Evolutionary conservation across 306 rosid species (phyloP), one percentile per base, ranked within the genome.

Genomic region (Nissolia schottii): DNA sequence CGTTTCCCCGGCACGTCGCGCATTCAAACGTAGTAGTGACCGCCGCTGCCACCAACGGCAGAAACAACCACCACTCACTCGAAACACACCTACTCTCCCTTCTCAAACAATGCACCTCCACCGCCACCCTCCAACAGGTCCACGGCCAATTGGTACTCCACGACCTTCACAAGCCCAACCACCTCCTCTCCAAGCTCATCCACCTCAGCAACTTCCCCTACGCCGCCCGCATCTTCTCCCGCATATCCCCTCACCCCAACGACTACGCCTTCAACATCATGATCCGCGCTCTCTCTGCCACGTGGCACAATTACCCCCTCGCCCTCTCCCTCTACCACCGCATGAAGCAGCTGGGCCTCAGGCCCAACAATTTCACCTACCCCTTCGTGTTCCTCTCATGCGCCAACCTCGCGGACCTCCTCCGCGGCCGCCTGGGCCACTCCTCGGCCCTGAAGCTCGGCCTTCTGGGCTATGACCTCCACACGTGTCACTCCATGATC

Each of bases 381-480:
- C 97, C 98, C 0, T 90, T 93, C 81, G 19, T 93, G 67, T 91
- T 93, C 82, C 82, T 93, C 16, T 84, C 97, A 0, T 90, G 98
- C 11, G 89, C 85, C 18, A 87, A 84, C 74, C 87, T 93, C 28
- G 37, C 27, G 0, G 88, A 45, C 24, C 3, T 81, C 20, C 23
- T 16, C 27, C 71, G 48, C 5, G 98, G 87, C 11, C 82, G 85
- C 2, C 24, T 31, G 18, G 97, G 76, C 1, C 97, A 90, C 25
- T 87, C 86, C 0, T 61, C 68, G 0, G 89, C 82, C 7, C 10
- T 90, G 18, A 87, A 82, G 55, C 34, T 80, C 15, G 94, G 96
- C 7, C 59, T n/a, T n/a, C n/a, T 93, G 76, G 83, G 57, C 8
- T n/a, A 29, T 2, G 96, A 91, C 51, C 80, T 49, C 25, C 91